Evolutionary conservation across 1,284 basidiomycete species (phyloP).

Genomic region (Melampsora abietis-canadensis): DNA sequence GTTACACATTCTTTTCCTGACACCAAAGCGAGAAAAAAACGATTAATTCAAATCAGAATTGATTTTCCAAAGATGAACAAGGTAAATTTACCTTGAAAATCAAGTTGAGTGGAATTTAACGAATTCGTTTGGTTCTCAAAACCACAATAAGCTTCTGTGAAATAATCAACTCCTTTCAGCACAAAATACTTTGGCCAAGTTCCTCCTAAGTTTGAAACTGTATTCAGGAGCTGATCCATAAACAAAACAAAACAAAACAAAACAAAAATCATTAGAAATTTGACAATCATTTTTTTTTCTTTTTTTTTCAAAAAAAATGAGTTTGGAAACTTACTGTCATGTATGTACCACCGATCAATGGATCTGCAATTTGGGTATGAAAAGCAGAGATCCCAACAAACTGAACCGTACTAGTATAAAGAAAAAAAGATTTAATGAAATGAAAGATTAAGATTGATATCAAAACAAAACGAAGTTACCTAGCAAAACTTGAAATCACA

Average conservation of each 20-base stretch:
- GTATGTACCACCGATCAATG: constrained; percentile 93
- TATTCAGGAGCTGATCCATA: constrained; percentile 69
- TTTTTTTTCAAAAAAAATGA: background rate
- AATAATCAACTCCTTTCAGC: constrained; percentile 81
- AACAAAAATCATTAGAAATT: background rate
- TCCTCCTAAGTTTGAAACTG: constrained; percentile 92
- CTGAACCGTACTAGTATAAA: constrained; percentile 73
- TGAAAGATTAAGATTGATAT: background rate
- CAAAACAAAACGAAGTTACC: constrained; percentile 58
- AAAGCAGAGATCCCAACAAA: constrained; percentile 98
- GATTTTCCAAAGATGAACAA: background rate
- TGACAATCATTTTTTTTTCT: too few relatives aligned
- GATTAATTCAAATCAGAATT: background rate
- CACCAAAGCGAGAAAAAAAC: constrained; percentile 35
- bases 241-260: background rate
- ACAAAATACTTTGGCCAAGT: constrained; percentile 96
- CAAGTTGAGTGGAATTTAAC: constrained; percentile 2
- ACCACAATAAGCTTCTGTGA: constrained; percentile 76
- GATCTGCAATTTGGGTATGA: constrained; percentile 95
- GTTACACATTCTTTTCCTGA: constrained; percentile 79
- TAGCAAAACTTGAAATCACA: constrained; percentile 76
- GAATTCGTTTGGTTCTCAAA: constrained; percentile 59
- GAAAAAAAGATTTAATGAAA: constrained; percentile 19
- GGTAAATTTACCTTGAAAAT: constrained; percentile 16
- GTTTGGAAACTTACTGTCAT: constrained; percentile 74